A percentile compares a stretch with the other conserved stretches of the same genome.
These are phyloP conservation scores for Penicillium sp. DNA, from an alignment of 2,329 filamentous ascomycete genomes.

Conservation along the genomic window DNA sequence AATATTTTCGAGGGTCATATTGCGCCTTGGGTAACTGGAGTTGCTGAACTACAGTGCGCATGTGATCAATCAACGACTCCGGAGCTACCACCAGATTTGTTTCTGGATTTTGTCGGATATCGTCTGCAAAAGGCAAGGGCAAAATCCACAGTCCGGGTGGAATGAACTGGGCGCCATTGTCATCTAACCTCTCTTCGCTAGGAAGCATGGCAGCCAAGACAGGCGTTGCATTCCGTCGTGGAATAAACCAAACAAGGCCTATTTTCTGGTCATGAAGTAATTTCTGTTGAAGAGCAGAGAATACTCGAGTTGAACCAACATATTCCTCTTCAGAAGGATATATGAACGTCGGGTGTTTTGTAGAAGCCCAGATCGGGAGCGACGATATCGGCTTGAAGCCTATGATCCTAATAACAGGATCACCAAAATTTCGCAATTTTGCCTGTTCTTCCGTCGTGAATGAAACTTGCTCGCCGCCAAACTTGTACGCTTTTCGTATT, in stretches of 20 bases:
- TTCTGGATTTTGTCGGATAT: slow-evolving; percentile 72
- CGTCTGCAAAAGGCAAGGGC: slow-evolving; percentile 83
- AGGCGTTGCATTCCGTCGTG: slow-evolving; percentile 75
- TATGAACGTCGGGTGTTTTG: slow-evolving; percentile 84
- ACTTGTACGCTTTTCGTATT: slow-evolving; percentile 90
- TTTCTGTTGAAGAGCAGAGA: slow-evolving; percentile 86
- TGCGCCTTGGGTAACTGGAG: slow-evolving; percentile 79
- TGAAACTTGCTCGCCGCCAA: slow-evolving; percentile 82
- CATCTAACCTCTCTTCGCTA: slow-evolving; percentile 62
- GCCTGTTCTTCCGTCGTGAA: slow-evolving; percentile 84
- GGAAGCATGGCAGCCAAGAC: slow-evolving; percentile 77
- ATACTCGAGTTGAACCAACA: slow-evolving; percentile 87
- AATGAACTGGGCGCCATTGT: slow-evolving; percentile 63
- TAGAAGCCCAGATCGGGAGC: slow-evolving; percentile 77
- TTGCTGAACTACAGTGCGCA: slow-evolving; percentile 79
- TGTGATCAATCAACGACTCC: slow-evolving; percentile 70
- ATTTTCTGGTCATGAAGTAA: slow-evolving; percentile 75
- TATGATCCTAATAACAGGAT: slow-evolving; percentile 79
- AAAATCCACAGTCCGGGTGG: slow-evolving; percentile 87
- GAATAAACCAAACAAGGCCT: slow-evolving; percentile 83
- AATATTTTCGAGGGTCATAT: slow-evolving; percentile 83
- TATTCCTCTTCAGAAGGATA: slow-evolving; percentile 90
- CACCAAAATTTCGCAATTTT: slow-evolving; percentile 72
- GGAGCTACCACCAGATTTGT: slow-evolving; percentile 56
- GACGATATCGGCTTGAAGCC: slow-evolving; percentile 81